Evolutionary conservation across 371 early-diverging fungal genomes (phyloP).

Genomic region (Capniomyces stellatus): DNA sequence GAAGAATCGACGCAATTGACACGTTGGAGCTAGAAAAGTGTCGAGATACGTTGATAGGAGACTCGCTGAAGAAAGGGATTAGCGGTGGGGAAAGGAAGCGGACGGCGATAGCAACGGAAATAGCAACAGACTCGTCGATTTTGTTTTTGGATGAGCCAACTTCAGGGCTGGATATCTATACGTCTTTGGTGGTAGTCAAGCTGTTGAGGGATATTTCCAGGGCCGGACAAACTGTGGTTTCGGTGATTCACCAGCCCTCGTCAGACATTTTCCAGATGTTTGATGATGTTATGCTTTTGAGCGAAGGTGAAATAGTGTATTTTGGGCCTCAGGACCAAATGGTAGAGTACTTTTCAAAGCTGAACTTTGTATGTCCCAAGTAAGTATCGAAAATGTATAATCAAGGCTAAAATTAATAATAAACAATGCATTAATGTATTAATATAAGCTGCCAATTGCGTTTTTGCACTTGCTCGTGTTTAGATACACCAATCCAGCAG

Average conservation of each 20-base stretch:
- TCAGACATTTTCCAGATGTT: constrained; percentile 40
- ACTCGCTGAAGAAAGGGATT: constrained; percentile 49
- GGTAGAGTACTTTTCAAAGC: constrained; percentile 26
- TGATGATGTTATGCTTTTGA: constrained; percentile 38
- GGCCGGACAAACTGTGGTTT: constrained; percentile 42
- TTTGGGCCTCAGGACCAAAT: constrained; percentile 27
- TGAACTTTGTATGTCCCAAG: constrained; percentile 35
- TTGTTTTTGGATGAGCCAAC: constrained; percentile 92
- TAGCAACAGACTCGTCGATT: constrained; percentile 72
- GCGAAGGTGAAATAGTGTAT: constrained; percentile 36
- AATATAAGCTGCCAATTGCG: too few relatives aligned
- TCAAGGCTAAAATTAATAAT: too few relatives aligned
- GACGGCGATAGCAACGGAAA: constrained; percentile 70
- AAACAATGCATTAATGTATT: too few relatives aligned
- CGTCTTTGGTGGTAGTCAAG: constrained; percentile 37
- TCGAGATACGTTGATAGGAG: constrained; percentile 64
- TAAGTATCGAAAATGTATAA: too few relatives aligned
- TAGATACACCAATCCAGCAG: constrained; percentile 55
- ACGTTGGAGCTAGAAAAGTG: constrained; percentile 59
- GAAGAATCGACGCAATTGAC: constrained; percentile 54
- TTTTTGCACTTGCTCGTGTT: too few relatives aligned
- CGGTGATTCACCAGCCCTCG: constrained; percentile 43
- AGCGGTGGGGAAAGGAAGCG: constrained; percentile 77
- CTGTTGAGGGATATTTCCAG: constrained; percentile 36
- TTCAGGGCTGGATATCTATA: constrained; percentile 68